Evolutionary conservation across 441 rosid species (phyloP).

Genomic region (Adansonia rubrostipa): DNA sequence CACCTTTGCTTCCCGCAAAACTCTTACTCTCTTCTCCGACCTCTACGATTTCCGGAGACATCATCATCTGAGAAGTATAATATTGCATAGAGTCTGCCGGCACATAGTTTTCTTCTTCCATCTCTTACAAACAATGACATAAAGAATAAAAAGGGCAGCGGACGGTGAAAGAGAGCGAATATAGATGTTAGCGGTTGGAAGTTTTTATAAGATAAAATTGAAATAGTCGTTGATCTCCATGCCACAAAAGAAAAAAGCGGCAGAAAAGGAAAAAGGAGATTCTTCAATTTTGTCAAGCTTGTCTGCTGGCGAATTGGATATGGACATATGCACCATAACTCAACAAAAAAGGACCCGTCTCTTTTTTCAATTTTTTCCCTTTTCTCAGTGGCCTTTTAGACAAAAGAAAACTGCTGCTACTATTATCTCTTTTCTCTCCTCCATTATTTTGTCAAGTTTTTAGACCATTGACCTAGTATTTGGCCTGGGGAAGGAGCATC

Average conservation of each 20-base stretch:
- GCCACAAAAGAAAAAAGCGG: constrained; percentile 40
- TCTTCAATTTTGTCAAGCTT: constrained; percentile 36
- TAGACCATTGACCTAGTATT: no score
- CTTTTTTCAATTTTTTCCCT: no score
- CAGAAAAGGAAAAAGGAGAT: constrained; percentile 32
- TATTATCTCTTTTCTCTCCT: no score
- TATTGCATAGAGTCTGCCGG: constrained; percentile 30
- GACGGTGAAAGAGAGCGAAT: constrained; percentile 23
- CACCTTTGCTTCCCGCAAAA: constrained; percentile 35
- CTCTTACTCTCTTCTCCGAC: constrained; percentile 57
- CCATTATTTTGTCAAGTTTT: no score
- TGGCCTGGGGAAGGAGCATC: no score
- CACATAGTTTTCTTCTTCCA: constrained; percentile 42
- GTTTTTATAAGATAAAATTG: constrained; percentile 26
- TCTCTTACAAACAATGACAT: constrained; percentile 11
- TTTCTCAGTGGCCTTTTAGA: no score
- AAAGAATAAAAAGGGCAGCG: not conserved
- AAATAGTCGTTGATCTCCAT: constrained; percentile 50
- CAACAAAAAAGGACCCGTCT: no score
- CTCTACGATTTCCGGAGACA: constrained; percentile 72
- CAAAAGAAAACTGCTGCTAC: no score
- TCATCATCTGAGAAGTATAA: constrained; percentile 38
- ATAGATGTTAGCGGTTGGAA: constrained; percentile 31
- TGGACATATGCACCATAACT: not conserved
- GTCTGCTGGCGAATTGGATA: constrained; percentile 35